These are phyloP conservation scores for Protomyces inundatus DNA, from an alignment of 1,139 yeast genomes.

Conservation along the genomic window DNA sequence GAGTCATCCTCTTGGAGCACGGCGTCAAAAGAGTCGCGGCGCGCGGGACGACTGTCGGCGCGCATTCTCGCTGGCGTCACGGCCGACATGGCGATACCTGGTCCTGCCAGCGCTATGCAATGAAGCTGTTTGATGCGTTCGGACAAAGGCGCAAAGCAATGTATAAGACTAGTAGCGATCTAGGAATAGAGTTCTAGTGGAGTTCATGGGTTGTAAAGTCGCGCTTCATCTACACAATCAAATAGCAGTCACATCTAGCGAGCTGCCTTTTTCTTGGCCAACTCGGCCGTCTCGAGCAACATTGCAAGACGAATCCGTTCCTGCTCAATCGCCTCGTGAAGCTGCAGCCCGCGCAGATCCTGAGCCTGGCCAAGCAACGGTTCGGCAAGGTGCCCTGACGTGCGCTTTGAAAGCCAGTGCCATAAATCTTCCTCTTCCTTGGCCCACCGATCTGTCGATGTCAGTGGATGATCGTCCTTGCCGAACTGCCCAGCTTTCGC, in stretches of 20 bases:
- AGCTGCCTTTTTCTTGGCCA: not conserved
- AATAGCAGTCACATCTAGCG: not conserved
- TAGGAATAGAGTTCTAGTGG: no score
- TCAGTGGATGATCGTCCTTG: not conserved
- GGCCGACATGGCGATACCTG: no score
- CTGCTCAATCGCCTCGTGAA: slow-evolving; percentile 14
- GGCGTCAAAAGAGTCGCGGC: not conserved
- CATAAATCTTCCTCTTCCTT: slow-evolving; percentile 14
- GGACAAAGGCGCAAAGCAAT: no score
- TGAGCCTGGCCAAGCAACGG: not conserved
- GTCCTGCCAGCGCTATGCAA: no score
- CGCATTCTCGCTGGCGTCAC: not conserved
- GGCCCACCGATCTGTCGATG: slow-evolving; percentile 2
- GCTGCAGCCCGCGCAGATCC: slow-evolving; percentile 8
- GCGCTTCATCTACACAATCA: not conserved
- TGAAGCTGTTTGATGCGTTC: no score
- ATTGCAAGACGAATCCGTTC: not conserved
- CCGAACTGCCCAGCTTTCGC: not conserved
- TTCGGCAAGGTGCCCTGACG: not conserved
- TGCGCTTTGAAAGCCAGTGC: slow-evolving; percentile 11
- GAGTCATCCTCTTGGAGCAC: not conserved
- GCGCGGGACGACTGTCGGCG: not conserved
- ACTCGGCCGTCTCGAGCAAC: not conserved
- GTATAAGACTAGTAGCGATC: no score
- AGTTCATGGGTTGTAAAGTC: no score